Evolutionary conservation across 2,329 filamentous ascomycete species (phyloP).

Genomic region (Phaeomoniella chlamydospora): DNA sequence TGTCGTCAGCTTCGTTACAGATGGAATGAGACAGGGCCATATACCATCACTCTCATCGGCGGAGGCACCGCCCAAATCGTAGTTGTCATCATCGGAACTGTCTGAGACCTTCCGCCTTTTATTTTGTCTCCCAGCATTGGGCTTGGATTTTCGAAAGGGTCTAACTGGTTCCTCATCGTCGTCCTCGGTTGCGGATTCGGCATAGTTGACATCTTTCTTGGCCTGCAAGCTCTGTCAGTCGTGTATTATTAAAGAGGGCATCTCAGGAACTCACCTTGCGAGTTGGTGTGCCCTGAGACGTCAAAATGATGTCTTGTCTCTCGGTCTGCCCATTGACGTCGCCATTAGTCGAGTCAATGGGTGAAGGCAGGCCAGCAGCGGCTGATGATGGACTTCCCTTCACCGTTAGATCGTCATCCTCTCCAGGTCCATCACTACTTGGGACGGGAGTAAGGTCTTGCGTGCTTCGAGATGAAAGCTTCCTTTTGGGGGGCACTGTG

Average conservation of each 20-base stretch:
- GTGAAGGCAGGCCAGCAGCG: conserved; percentile 33
- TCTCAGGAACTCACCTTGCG: conserved; percentile 48
- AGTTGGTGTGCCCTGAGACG: conserved; percentile 54
- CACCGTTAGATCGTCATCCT: conserved; percentile 42
- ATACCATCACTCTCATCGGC: conserved; percentile 40
- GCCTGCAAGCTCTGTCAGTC: conserved; percentile 21
- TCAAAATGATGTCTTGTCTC: conserved; percentile 22
- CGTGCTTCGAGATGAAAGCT: not conserved
- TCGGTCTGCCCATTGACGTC: conserved; percentile 24
- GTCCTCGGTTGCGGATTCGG: conserved; percentile 67
- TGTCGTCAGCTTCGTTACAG: conserved; percentile 10
- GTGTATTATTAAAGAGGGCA: not conserved
- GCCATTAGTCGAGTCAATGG: conserved; percentile 27
- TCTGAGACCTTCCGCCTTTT: conserved; percentile 50
- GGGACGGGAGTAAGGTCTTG: conserved; percentile 56
- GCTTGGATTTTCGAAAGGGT: conserved; percentile 32
- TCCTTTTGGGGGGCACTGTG: too few species aligned
- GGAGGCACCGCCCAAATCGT: conserved; percentile 47
- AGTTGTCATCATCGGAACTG: conserved; percentile 54
- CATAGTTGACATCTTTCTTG: conserved; percentile 57
- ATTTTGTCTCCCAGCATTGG: conserved; percentile 24
- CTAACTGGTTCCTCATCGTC: conserved; percentile 61
- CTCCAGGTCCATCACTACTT: conserved; percentile 62
- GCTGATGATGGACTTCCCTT: conserved; percentile 34
- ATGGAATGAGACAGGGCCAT: not conserved